These are phyloP conservation scores for Gymnopus androsaceus DNA, from an alignment of 1,284 basidiomycete genomes.

Conservation along the genomic window DNA sequence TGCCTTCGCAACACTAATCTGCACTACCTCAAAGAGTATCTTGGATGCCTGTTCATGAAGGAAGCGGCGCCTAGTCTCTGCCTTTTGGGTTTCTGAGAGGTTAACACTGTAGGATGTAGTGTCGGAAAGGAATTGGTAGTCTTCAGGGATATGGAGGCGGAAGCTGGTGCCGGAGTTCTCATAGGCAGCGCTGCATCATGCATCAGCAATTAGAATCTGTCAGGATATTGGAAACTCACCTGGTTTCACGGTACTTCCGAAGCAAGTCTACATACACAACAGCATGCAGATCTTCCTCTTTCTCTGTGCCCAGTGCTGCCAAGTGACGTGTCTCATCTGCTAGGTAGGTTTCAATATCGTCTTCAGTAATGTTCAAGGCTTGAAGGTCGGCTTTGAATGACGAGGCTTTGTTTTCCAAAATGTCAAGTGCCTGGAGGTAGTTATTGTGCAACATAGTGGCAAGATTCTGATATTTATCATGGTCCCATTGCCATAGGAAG, in stretches of 20 bases:
- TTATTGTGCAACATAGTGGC: not conserved
- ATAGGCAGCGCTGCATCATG: not conserved
- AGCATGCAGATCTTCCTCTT: constrained; percentile 21
- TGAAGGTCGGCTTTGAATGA: not conserved
- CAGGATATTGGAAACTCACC: constrained; percentile 21
- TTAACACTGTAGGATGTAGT: not conserved
- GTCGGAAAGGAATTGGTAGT: not conserved
- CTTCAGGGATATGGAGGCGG: not conserved
- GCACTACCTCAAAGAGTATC: constrained; percentile 1
- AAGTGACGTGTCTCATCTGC: constrained; percentile 25
- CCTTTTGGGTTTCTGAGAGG: constrained; percentile 1
- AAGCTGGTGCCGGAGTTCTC: not conserved
- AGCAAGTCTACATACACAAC: constrained; percentile 27
- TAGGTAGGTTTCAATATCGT: constrained; percentile 19
- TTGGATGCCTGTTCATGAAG: not conserved
- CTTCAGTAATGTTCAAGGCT: not conserved
- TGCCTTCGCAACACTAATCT: too few relatives aligned
- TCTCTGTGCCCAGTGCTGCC: constrained; percentile 22
- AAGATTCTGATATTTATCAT: constrained; percentile 22
- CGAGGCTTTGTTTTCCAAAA: not conserved
- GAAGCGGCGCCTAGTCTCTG: not conserved
- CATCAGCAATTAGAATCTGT: not conserved
- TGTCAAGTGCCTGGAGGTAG: not conserved
- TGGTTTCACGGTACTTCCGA: constrained; percentile 13
- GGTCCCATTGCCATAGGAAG: constrained; percentile 23